Evolutionary conservation across 768 basidiomycete genomes (phyloP).

Genomic region (Stropharia rugosoannulata): DNA sequence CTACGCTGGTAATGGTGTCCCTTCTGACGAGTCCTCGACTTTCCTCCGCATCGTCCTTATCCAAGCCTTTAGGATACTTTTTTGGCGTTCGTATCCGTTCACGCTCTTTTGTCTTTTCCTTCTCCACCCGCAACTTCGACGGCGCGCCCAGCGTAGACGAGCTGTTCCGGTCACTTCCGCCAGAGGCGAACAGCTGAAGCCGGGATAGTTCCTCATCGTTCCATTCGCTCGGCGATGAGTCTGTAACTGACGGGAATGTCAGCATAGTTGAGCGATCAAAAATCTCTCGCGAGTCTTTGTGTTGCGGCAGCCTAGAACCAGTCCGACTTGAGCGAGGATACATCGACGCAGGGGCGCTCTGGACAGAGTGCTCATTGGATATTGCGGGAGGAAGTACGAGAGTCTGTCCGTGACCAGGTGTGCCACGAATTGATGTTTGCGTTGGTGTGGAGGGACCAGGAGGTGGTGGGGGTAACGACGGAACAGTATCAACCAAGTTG

Average conservation of each 20-base stretch:
- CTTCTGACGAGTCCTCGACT: slow-evolving; percentile 50
- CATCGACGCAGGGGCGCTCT: slow-evolving; percentile 47
- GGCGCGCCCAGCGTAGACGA: not conserved
- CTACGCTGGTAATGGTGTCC: slow-evolving; percentile 12
- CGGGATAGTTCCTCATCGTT: slow-evolving; percentile 34
- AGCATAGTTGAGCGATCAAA: slow-evolving; percentile 40
- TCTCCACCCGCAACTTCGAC: slow-evolving; percentile 20
- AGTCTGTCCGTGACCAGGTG: slow-evolving; percentile 20
- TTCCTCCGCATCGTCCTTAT: slow-evolving; percentile 61
- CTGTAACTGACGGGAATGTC: slow-evolving; percentile 54
- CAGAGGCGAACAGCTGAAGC: slow-evolving; percentile 12
- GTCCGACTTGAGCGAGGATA: slow-evolving; percentile 28
- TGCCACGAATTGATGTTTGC: not conserved
- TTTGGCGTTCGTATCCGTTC: slow-evolving; percentile 35
- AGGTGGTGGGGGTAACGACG: slow-evolving; percentile 13
- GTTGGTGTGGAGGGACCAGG: slow-evolving; percentile 4
- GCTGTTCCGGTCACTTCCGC: slow-evolving; percentile 12
- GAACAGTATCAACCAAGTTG: slow-evolving; percentile 29
- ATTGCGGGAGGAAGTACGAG: slow-evolving; percentile 31
- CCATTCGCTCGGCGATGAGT: slow-evolving; percentile 41
- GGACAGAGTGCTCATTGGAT: slow-evolving; percentile 31
- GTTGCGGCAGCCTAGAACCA: slow-evolving; percentile 13
- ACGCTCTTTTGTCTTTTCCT: slow-evolving; percentile 41
- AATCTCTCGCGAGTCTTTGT: slow-evolving; percentile 37
- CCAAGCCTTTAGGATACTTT: slow-evolving; percentile 47